Percentiles rank a stretch among this genome's conserved stretches.
Conservation (phyloP, 2,329 filamentous ascomycete species). For the Aureobasidium sp. region DNA sequence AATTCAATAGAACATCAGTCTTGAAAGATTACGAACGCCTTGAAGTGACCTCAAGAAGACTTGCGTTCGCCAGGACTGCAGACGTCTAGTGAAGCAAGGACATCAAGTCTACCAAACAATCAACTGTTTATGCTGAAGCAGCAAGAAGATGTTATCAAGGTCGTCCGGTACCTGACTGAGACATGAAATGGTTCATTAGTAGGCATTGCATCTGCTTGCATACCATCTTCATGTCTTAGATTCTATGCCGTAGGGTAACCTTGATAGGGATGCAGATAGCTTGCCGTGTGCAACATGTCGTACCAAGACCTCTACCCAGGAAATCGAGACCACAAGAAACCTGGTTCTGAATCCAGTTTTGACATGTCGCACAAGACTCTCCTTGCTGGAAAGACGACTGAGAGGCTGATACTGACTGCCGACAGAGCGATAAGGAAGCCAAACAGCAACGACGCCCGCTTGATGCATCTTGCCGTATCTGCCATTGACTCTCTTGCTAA, state of each 20-base stretch:
- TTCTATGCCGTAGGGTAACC: not conserved
- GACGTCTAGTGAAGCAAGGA: no score
- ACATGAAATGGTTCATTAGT: not conserved
- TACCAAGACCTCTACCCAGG: not conserved
- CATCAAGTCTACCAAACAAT: no score
- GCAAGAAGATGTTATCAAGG: no score
- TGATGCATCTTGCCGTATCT: no score
- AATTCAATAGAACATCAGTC: no score
- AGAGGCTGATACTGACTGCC: no score
- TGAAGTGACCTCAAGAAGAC: no score
- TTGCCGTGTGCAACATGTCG: not conserved
- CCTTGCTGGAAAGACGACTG: not conserved
- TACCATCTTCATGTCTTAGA: not conserved
- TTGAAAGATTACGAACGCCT: no score
- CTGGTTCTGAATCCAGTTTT: not conserved
- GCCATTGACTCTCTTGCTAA: not conserved
- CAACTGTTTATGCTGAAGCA: no score
- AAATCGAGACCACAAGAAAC: not conserved
- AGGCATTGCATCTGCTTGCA: not conserved
- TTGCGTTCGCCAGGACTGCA: no score
- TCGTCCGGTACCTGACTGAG: not conserved
- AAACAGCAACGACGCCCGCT: no score
- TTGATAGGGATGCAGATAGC: not conserved
- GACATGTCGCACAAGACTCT: not conserved
- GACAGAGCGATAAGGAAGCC: no score